phyloP scores from a whole-genome alignment of 257 asterid genomes.

The Paulownia fortunei region DNA sequence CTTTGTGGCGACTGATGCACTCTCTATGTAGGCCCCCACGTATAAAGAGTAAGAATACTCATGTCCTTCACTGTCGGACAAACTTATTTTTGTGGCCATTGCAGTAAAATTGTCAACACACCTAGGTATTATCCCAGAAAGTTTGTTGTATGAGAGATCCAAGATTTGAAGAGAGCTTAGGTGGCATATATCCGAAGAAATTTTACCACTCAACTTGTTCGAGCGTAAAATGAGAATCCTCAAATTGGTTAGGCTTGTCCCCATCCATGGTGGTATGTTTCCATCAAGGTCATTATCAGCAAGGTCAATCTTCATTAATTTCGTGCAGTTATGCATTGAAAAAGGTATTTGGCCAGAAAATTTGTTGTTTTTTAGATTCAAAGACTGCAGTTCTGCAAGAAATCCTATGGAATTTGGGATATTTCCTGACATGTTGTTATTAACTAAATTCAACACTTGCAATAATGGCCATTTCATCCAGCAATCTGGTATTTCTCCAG shows the following conservation, averaged over 20 bases:
- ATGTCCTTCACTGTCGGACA: not conserved
- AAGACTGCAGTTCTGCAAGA: conserved; percentile 23
- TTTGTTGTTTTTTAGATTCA: conserved; percentile 30
- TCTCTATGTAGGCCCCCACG: conserved; percentile 10
- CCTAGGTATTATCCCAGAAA: conserved; percentile 33
- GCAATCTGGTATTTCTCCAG: conserved; percentile 38
- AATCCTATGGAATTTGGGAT: conserved; percentile 44
- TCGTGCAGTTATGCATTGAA: conserved; percentile 31
- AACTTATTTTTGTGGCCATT: conserved; percentile 30
- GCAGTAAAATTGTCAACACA: conserved; percentile 39
- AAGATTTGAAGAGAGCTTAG: conserved; percentile 34
- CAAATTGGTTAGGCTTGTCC: conserved; percentile 16
- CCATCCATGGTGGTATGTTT: conserved; percentile 33
- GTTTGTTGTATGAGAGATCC: conserved; percentile 33
- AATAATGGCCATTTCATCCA: conserved; percentile 35
- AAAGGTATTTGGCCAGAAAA: conserved; percentile 34
- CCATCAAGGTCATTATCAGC: conserved; percentile 28
- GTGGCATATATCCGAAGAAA: conserved; percentile 30
- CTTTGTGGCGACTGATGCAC: conserved; percentile 36
- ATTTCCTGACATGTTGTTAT: conserved; percentile 41
- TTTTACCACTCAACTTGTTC: conserved; percentile 35
- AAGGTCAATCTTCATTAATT: conserved; percentile 30
- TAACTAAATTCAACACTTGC: conserved; percentile 19
- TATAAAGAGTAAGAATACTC: not conserved
- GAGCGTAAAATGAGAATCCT: conserved; percentile 32